Conservation (phyloP, 257 asterid species). For the Salvia miltiorrhiza region DNA sequence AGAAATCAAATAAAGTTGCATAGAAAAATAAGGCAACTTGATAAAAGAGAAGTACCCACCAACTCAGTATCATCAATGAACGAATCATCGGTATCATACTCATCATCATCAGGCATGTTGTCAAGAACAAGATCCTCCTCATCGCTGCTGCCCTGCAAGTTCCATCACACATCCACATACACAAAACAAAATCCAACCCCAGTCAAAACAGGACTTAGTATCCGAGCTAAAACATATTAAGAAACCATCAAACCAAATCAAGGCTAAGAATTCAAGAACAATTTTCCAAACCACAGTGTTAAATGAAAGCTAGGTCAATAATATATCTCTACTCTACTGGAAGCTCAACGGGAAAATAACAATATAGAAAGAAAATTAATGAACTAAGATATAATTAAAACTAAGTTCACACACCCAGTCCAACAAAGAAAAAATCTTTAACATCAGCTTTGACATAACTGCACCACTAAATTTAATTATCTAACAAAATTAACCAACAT, state of each 20-base stretch:
- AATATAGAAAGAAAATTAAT: neutral
- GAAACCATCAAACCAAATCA: neutral
- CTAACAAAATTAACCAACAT: neutral
- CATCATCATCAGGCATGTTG: conserved; percentile 83
- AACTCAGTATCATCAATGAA: conserved; percentile 86
- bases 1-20: neutral
- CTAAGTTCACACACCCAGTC: neutral
- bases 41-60: conserved; percentile 43
- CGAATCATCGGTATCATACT: conserved; percentile 88
- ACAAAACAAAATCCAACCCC: neutral
- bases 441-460: neutral
- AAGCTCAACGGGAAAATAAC: neutral
- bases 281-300: neutral
- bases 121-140: conserved; percentile 79
- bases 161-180: neutral
- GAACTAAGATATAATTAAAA: neutral
- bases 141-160: conserved; percentile 69
- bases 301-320: neutral
- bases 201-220: neutral
- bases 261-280: neutral
- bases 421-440: neutral
- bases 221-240: neutral
- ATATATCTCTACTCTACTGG: neutral
- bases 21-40: neutral
- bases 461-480: neutral